A percentile compares a stretch with the other conserved stretches of the same genome.
phyloP scores from a whole-genome alignment of 2,329 filamentous ascomycete genomes.

The Aspergillus terreus region DNA sequence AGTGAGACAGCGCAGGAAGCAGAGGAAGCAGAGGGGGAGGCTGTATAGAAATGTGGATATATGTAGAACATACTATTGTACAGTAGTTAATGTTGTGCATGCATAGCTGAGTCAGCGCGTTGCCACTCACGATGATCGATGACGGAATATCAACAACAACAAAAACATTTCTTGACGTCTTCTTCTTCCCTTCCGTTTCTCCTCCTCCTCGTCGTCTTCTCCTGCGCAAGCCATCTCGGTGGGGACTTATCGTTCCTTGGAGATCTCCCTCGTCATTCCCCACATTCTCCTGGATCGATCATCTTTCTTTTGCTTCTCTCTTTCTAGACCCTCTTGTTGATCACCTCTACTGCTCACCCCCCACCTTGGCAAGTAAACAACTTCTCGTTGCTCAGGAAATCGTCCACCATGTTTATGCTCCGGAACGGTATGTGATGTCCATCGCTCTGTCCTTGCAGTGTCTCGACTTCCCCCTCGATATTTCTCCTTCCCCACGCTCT shows the following conservation, averaged over 20 bases:
- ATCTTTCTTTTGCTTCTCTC: neutral
- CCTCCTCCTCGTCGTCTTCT: neutral
- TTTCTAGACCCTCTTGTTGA: slow-evolving; percentile 3
- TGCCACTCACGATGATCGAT: slow-evolving; percentile 22
- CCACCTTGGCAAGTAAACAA: slow-evolving; percentile 13
- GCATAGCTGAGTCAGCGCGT: slow-evolving; percentile 9
- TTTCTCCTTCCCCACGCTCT: slow-evolving; percentile 16
- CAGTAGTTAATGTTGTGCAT: neutral
- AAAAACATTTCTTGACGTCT: slow-evolving; percentile 13
- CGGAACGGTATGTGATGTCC: slow-evolving; percentile 47
- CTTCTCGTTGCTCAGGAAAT: slow-evolving; percentile 18
- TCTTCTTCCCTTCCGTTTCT: slow-evolving; percentile 11
- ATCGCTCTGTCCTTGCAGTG: slow-evolving; percentile 16
- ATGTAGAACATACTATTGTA: neutral
- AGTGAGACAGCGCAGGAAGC: slow-evolving; percentile 13
- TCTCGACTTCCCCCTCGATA: slow-evolving; percentile 1
- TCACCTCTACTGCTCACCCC: slow-evolving; percentile 3
- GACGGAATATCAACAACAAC: slow-evolving; percentile 18
- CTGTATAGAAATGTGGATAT: neutral
- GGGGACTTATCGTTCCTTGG: neutral
- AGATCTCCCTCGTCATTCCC: too few species aligned
- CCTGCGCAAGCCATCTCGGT: neutral
- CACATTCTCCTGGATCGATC: too few species aligned
- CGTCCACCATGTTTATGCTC: slow-evolving; percentile 54
- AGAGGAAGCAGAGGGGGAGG: neutral